Percentiles rank a stretch among this genome's conserved stretches.
These are phyloP conservation scores for Amesomyces nigricolor DNA, from an alignment of 2,329 filamentous ascomycete species.

Conservation along the genomic window DNA sequence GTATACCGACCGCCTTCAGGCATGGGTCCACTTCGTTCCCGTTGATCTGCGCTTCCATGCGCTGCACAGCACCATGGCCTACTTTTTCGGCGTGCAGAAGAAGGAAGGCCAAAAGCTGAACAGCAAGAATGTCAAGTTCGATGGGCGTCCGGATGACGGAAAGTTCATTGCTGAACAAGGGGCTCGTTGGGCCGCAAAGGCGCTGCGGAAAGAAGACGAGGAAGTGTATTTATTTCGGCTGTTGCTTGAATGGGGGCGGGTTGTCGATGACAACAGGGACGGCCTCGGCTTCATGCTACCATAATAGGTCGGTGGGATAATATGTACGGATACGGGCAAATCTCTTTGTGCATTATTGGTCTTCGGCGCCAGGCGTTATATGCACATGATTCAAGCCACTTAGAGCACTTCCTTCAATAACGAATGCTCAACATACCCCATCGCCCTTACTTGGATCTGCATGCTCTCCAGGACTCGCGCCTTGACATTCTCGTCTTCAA, in stretches of 20 bases:
- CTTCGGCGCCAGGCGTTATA: constrained; percentile 4
- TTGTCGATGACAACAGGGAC: constrained; percentile 58
- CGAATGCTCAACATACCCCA: constrained; percentile 41
- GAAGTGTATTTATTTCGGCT: constrained; percentile 75
- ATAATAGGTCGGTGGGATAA: neutral
- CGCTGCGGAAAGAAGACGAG: constrained; percentile 66
- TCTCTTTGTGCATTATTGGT: neutral
- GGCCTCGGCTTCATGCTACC: constrained; percentile 36
- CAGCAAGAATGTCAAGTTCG: constrained; percentile 43
- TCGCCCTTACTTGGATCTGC: constrained; percentile 60
- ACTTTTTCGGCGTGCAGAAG: constrained; percentile 50
- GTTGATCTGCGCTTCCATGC: constrained; percentile 68
- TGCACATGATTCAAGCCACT: neutral
- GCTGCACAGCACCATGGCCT: constrained; percentile 67
- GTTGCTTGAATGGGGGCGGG: constrained; percentile 68
- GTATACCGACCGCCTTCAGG: constrained; percentile 67
- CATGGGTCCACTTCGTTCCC: constrained; percentile 79
- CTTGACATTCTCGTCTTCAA: constrained; percentile 54
- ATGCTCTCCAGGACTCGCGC: constrained; percentile 66
- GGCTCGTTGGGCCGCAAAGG: constrained; percentile 57
- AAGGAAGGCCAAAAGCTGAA: constrained; percentile 36
- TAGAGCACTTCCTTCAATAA: constrained; percentile 30
- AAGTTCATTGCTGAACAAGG: constrained; percentile 62
- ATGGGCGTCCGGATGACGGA: constrained; percentile 47
- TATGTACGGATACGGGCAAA: neutral